Percentiles rank a stretch among this genome's conserved stretches.
These are phyloP conservation scores for Fagus sylvatica DNA, from an alignment of 306 rosid genomes.

Conservation along the genomic window DNA sequence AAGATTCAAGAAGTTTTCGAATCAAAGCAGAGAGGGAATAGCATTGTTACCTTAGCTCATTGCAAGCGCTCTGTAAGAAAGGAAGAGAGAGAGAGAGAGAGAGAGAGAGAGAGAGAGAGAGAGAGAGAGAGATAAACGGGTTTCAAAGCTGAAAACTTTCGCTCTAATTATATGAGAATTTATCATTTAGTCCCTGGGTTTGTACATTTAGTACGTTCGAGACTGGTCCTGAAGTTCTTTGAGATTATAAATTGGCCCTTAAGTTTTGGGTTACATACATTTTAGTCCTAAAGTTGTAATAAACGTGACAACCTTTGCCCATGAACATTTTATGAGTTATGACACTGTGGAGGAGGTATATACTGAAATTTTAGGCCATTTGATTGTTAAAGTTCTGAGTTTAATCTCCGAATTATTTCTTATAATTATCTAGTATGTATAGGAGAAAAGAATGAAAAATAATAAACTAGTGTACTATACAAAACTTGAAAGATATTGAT, in stretches of 20 bases:
- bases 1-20: neutral
- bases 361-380: no score
- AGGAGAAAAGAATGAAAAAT: no score
- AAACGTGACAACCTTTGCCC: neutral
- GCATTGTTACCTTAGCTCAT: slow-evolving; percentile 33
- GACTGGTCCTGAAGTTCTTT: neutral
- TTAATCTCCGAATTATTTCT: no score
- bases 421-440: no score
- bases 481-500: no score
- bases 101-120: neutral
- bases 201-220: neutral
- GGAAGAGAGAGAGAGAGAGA: neutral
- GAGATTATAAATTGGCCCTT: neutral
- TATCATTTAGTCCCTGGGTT: slow-evolving; percentile 23
- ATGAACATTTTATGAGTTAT: neutral
- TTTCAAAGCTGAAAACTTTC: slow-evolving; percentile 28
- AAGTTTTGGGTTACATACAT: neutral
- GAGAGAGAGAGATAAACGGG: neutral
- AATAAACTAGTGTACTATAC: no score
- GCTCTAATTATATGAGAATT: slow-evolving; percentile 14
- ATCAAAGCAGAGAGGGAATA: slow-evolving; percentile 10
- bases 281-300: neutral
- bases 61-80: slow-evolving; percentile 13
- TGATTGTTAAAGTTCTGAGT: no score
- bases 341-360: neutral